Conservation (phyloP, 805 yeast genomes). For the Kodamaea restingae region DNA sequence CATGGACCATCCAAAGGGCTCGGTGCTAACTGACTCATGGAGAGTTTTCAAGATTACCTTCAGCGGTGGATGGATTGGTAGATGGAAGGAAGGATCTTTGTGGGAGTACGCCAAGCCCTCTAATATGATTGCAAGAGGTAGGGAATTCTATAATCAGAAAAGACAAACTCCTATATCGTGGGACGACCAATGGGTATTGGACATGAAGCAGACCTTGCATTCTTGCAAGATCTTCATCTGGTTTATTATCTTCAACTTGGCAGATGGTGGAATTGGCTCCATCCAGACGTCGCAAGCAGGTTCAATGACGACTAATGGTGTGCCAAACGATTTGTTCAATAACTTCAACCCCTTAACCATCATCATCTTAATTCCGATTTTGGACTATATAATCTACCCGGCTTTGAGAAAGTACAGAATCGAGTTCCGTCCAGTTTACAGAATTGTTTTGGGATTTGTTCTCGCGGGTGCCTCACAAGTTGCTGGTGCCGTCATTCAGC, state of each 20-base stretch:
- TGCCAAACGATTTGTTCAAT: slow-evolving; percentile 49
- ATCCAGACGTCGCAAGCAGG: slow-evolving; percentile 52
- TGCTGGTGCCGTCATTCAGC: slow-evolving; percentile 50
- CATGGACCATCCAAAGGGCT: slow-evolving; percentile 38
- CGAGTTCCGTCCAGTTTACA: slow-evolving; percentile 40
- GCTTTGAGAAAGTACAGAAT: slow-evolving; percentile 38
- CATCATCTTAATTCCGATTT: slow-evolving; percentile 47
- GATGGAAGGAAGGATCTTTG: slow-evolving; percentile 37
- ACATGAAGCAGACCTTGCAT: slow-evolving; percentile 39
- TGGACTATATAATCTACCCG: slow-evolving; percentile 49
- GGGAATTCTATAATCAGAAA: slow-evolving; percentile 24
- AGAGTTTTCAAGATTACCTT: slow-evolving; percentile 41
- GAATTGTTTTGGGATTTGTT: slow-evolving; percentile 46
- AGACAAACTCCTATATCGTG: slow-evolving; percentile 23
- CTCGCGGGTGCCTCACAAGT: slow-evolving; percentile 45
- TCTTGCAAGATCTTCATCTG: slow-evolving; percentile 46
- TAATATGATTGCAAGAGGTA: slow-evolving; percentile 42
- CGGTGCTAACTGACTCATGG: slow-evolving; percentile 41
- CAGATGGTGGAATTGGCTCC: slow-evolving; percentile 48
- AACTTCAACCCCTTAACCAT: slow-evolving; percentile 54
- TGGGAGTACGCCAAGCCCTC: slow-evolving; percentile 50
- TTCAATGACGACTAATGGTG: slow-evolving; percentile 48
- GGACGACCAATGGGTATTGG: slow-evolving; percentile 46
- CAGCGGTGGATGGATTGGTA: slow-evolving; percentile 39
- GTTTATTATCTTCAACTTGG: slow-evolving; percentile 35